phyloP scores from a whole-genome alignment of 108 stramenopile genomes.

The Phaeodactylum tricornutum region DNA sequence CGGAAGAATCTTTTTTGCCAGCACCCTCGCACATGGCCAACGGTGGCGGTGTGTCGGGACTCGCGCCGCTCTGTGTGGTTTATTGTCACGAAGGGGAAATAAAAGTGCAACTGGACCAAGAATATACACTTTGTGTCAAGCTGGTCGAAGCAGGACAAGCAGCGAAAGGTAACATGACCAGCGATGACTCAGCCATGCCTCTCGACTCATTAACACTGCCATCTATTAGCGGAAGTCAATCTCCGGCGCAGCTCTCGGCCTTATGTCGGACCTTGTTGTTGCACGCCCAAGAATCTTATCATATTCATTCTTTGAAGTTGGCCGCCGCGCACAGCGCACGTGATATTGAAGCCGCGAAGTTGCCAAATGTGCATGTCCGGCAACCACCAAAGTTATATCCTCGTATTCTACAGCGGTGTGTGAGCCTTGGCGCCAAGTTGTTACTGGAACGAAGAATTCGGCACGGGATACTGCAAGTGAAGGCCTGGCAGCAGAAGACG shows the following conservation, averaged over 20 bases:
- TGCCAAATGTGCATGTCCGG: constrained; percentile 24
- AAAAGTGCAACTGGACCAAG: constrained; percentile 74
- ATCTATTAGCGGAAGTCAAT: constrained; percentile 55
- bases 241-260: constrained; percentile 39
- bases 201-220: not conserved
- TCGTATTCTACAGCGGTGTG: constrained; percentile 54
- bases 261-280: constrained; percentile 67
- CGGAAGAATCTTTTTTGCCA: constrained; percentile 71
- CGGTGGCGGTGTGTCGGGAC: constrained; percentile 20
- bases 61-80: constrained; percentile 41
- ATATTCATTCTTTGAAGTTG: constrained; percentile 45
- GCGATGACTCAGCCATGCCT: not conserved
- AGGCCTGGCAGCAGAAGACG: not conserved
- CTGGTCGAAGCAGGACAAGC: constrained; percentile 64
- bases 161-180: constrained; percentile 9
- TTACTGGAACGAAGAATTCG: constrained; percentile 68
- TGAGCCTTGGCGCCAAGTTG: constrained; percentile 61
- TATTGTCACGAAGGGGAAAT: constrained; percentile 85
- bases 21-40: constrained; percentile 54
- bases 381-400: constrained; percentile 23
- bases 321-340: not conserved
- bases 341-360: constrained; percentile 2
- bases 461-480: constrained; percentile 18
- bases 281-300: constrained; percentile 73
- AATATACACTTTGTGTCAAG: constrained; percentile 68